Percentiles rank a stretch among this genome's conserved stretches.
Evolutionary conservation across 495 filamentous ascomycete genomes (phyloP).

Genomic region (Saxophila tyrrhenica): DNA sequence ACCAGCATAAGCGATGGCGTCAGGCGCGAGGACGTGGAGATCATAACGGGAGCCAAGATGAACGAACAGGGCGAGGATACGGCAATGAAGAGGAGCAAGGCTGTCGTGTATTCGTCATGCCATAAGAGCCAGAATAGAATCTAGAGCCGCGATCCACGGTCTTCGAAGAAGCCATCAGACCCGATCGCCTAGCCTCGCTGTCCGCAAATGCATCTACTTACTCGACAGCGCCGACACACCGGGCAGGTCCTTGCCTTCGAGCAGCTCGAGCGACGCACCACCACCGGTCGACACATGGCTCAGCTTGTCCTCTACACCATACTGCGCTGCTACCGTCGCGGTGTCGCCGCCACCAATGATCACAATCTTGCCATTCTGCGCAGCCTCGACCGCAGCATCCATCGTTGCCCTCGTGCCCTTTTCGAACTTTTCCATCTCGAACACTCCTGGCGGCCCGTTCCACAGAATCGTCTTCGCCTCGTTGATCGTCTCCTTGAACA

Average conservation of each 20-base stretch:
- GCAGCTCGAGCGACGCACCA: conserved; percentile 85
- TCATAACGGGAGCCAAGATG: background rate
- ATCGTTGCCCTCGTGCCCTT: conserved; percentile 81
- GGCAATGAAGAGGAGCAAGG: background rate
- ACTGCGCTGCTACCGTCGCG: conserved; percentile 95
- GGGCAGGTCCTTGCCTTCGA: conserved; percentile 95
- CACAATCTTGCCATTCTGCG: conserved; percentile 72
- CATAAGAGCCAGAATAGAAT: background rate
- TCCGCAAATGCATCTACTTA: conserved; percentile 42
- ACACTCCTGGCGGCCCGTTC: conserved; percentile 94
- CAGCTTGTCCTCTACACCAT: conserved; percentile 86
- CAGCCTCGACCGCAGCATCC: conserved; percentile 71
- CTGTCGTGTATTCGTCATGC: background rate
- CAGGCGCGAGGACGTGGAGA: conserved; percentile 1
- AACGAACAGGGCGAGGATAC: background rate
- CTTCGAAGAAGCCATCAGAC: conserved; percentile 1
- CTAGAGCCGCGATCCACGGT: conserved; percentile 3
- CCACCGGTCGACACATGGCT: conserved; percentile 97
- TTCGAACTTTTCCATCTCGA: conserved; percentile 91
- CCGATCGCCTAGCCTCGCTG: background rate
- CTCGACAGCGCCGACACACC: conserved; percentile 90
- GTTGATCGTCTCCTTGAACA: conserved; percentile 73
- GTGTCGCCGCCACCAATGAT: conserved; percentile 99
- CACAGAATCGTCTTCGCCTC: conserved; percentile 94
- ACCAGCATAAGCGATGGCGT: conserved; percentile 19